Evolutionary conservation across 345 rosid species (phyloP).

Genomic region (Diplotaxis tenuifolia): DNA sequence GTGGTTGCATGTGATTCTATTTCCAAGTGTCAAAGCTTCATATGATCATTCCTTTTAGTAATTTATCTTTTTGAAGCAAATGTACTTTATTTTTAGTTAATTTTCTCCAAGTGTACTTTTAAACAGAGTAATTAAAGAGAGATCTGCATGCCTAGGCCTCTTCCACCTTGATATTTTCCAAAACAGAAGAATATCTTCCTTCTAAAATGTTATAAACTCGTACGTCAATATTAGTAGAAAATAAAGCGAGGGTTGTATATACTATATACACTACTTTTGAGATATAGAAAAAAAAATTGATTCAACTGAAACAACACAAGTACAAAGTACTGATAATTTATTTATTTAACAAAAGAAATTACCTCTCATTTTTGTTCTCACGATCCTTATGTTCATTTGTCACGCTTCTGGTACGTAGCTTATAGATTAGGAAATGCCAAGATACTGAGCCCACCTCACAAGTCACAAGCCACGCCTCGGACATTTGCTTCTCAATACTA

Average conservation of each 20-base stretch:
- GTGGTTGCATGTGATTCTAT: slow-evolving; percentile 12
- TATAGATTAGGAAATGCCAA: slow-evolving; percentile 28
- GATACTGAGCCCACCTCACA: slow-evolving; percentile 34
- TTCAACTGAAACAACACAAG: too few species aligned
- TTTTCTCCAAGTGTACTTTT: background rate
- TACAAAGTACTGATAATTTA: too few species aligned
- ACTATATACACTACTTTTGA: too few species aligned
- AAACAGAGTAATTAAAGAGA: background rate
- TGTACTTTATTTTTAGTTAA: background rate
- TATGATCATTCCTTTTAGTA: slow-evolving; percentile 4
- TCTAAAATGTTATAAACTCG: background rate
- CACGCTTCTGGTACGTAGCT: slow-evolving; percentile 34
- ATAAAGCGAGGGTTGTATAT: too few species aligned
- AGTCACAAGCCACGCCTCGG: slow-evolving; percentile 10
- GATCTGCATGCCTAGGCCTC: slow-evolving; percentile 4
- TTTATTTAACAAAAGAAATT: background rate
- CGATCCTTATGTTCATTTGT: slow-evolving; percentile 12
- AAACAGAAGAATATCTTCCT: background rate
- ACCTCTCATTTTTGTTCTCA: background rate
- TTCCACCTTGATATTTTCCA: slow-evolving; percentile 4
- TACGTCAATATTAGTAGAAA: background rate
- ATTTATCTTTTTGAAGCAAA: background rate
- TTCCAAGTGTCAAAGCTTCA: slow-evolving; percentile 16
- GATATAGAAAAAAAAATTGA: background rate
- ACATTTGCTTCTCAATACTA: slow-evolving; percentile 6